These are phyloP conservation scores for Chlorella sp. DNA, from an alignment of 139 green algal genomes.

Conservation along the genomic window DNA sequence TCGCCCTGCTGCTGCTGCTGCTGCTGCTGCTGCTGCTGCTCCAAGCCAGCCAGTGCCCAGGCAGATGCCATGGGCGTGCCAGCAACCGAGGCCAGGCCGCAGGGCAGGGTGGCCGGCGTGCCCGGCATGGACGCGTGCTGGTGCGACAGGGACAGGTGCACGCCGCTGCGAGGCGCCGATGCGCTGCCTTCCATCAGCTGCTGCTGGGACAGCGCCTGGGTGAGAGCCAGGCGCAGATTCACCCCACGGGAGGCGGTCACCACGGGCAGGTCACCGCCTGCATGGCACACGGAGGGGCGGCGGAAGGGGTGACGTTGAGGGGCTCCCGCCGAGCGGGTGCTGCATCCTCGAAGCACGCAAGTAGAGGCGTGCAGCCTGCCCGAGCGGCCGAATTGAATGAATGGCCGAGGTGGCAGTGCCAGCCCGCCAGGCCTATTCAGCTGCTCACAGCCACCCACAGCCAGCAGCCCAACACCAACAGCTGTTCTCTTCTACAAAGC, in stretches of 20 bases:
- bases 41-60: too few relatives aligned
- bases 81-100: not conserved
- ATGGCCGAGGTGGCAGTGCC: too few relatives aligned
- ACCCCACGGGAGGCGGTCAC: conserved; percentile 9
- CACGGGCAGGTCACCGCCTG: conserved; percentile 27
- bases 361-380: not conserved
- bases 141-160: not conserved
- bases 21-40: not conserved
- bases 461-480: not conserved
- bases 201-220: conserved; percentile 19
- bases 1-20: not conserved
- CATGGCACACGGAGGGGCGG: not conserved
- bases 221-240: conserved; percentile 11
- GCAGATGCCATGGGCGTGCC: not conserved
- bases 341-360: not conserved
- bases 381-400: too few relatives aligned
- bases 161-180: not conserved
- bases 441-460: not conserved
- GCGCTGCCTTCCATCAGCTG: not conserved
- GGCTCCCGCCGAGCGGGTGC: not conserved
- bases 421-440: too few relatives aligned
- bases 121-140: not conserved
- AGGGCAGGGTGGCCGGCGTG: conserved; percentile 23
- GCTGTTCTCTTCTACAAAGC: too few relatives aligned
- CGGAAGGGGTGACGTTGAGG: not conserved